These are phyloP conservation scores for Hypomyces perniciosus DNA, from an alignment of 2,329 filamentous ascomycete genomes.

Conservation along the genomic window DNA sequence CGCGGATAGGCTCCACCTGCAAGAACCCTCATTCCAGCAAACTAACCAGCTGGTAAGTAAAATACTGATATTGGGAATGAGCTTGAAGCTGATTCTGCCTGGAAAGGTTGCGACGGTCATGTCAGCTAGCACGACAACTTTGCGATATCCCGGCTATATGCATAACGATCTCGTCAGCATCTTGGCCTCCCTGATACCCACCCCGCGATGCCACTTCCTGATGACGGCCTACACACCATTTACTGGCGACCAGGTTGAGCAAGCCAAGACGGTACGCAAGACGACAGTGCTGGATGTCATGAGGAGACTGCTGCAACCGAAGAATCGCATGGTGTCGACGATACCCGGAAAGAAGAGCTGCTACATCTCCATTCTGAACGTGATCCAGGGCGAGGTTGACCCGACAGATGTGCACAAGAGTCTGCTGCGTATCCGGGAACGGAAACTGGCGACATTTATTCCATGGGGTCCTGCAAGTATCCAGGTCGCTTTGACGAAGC, in stretches of 20 bases:
- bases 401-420: slow-evolving; percentile 99
- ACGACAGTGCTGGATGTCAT: slow-evolving; percentile 98
- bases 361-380: slow-evolving; percentile 98
- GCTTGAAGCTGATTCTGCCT: not conserved
- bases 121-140: slow-evolving; percentile 94
- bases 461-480: slow-evolving; percentile 98
- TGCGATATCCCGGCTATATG: slow-evolving; percentile 98
- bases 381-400: slow-evolving; percentile 97
- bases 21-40: slow-evolving; percentile 93
- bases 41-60: slow-evolving; percentile 79
- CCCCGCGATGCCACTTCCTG: slow-evolving; percentile 93
- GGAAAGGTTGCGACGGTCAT: slow-evolving; percentile 83
- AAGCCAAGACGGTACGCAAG: slow-evolving; percentile 95
- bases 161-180: slow-evolving; percentile 99
- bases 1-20: slow-evolving; percentile 87
- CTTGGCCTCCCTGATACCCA: slow-evolving; percentile 90
- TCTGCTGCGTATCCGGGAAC: slow-evolving; percentile 87
- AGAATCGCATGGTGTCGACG: slow-evolving; percentile 98
- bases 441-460: slow-evolving; percentile 90
- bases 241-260: slow-evolving; percentile 90
- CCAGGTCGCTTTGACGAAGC: slow-evolving; percentile 92
- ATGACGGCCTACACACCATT: slow-evolving; percentile 99
- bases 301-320: slow-evolving; percentile 89
- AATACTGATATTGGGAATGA: not conserved
- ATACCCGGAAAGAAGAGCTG: slow-evolving; percentile 94